Percentiles rank a stretch among this genome's conserved stretches.
These are phyloP conservation scores for Venturia effusa DNA, from an alignment of 2,329 filamentous ascomycete species.

Conservation along the genomic window DNA sequence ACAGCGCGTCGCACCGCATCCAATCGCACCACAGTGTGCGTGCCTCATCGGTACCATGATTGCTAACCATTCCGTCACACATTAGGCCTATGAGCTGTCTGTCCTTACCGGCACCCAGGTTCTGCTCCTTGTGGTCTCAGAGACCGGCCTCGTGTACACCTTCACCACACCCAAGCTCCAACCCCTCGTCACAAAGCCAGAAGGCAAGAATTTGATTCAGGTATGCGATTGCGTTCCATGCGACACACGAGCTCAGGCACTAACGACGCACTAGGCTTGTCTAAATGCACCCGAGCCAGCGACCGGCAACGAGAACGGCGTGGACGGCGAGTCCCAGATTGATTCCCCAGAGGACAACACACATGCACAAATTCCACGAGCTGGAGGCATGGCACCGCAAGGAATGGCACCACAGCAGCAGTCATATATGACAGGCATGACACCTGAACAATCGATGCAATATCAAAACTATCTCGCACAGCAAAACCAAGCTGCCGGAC, in stretches of 20 bases:
- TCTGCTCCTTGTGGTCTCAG: slow-evolving; percentile 87
- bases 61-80: slow-evolving; percentile 11
- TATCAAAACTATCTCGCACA: slow-evolving; percentile 77
- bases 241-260: slow-evolving; percentile 14
- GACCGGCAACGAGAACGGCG: slow-evolving; percentile 57
- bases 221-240: slow-evolving; percentile 41
- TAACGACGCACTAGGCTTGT: slow-evolving; percentile 62
- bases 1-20: slow-evolving; percentile 13
- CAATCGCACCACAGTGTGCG: slow-evolving; percentile 14
- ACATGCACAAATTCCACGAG: slow-evolving; percentile 61
- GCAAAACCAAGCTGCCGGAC: slow-evolving; percentile 39
- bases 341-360: slow-evolving; percentile 87
- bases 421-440: slow-evolving; percentile 50
- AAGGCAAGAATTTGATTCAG: slow-evolving; percentile 99
- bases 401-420: slow-evolving; percentile 51
- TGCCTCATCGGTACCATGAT: slow-evolving; percentile 13
- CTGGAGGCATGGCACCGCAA: slow-evolving; percentile 42
- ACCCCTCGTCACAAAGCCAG: slow-evolving; percentile 93
- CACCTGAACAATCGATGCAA: slow-evolving; percentile 58
- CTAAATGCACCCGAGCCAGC: slow-evolving; percentile 90
- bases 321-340: slow-evolving; percentile 44
- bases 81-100: slow-evolving; percentile 88
- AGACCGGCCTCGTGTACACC: slow-evolving; percentile 94
- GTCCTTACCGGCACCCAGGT: slow-evolving; percentile 98
- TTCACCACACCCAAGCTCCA: slow-evolving; percentile 98